Conservation (phyloP, 495 filamentous ascomycete species). For the Talaromyces wortmannii region DNA sequence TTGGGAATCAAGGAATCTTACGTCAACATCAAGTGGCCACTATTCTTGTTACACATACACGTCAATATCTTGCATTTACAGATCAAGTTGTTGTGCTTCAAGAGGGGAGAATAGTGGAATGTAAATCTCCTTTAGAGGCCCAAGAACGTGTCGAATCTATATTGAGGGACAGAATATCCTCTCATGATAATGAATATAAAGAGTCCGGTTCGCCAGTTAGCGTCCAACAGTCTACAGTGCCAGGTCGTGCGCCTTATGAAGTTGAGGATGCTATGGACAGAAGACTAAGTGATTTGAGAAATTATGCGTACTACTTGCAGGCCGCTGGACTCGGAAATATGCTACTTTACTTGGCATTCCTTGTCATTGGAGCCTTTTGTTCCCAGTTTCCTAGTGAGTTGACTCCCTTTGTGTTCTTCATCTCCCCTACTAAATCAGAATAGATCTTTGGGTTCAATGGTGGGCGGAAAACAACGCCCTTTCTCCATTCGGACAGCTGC, state of each 20-base stretch:
- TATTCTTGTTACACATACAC: constrained; percentile 3
- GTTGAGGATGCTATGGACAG: not conserved
- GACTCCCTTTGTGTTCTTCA: not conserved
- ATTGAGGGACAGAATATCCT: not conserved
- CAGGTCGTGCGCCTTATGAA: not conserved
- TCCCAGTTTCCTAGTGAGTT: constrained; percentile 3
- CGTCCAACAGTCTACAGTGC: not conserved
- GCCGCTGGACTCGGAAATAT: not conserved
- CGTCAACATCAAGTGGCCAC: constrained; percentile 28
- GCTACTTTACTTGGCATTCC: not conserved
- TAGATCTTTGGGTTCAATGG: constrained; percentile 6
- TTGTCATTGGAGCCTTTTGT: constrained; percentile 1
- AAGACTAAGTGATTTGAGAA: not conserved
- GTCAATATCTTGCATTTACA: constrained; percentile 26
- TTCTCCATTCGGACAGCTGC: constrained; percentile 2
- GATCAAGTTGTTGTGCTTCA: constrained; percentile 38
- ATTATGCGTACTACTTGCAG: not conserved
- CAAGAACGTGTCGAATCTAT: not conserved
- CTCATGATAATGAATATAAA: not conserved
- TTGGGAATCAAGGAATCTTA: constrained; percentile 33
- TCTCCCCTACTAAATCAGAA: not conserved
- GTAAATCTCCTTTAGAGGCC: constrained; percentile 32
- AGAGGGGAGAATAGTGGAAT: constrained; percentile 30
- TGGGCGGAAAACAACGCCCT: constrained; percentile 1
- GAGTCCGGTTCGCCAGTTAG: not conserved